Conservation (phyloP, 352 stramenopile species). For the Pythium aphanidermatum region DNA sequence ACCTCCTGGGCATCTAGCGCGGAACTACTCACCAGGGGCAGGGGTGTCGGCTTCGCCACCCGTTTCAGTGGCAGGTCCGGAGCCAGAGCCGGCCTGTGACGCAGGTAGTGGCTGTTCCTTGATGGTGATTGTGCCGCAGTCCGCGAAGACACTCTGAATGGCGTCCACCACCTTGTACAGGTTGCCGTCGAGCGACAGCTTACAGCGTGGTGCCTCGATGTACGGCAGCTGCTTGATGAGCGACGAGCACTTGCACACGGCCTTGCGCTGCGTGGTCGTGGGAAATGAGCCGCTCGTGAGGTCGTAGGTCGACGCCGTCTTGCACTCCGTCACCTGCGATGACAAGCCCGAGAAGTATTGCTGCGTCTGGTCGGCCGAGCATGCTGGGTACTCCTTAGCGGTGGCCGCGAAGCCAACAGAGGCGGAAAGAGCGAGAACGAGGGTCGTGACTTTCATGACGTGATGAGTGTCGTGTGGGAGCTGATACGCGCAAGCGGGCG, state of each 20-base stretch:
- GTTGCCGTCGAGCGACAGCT: conserved; percentile 23
- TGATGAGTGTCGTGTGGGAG: background rate
- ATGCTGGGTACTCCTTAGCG: conserved; percentile 9
- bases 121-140: conserved; percentile 10
- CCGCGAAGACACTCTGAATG: conserved; percentile 22
- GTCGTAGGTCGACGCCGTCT: conserved; percentile 17
- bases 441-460: background rate
- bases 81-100: conserved; percentile 5
- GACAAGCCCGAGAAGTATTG: conserved; percentile 13
- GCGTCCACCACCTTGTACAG: conserved; percentile 23
- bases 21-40: too few relatives aligned
- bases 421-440: conserved; percentile 1
- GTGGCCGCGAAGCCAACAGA: background rate
- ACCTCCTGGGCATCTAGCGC: too few relatives aligned
- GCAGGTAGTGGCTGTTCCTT: conserved; percentile 10
- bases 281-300: conserved; percentile 19
- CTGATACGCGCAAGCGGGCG: background rate
- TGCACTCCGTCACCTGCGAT: conserved; percentile 22
- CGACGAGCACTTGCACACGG: conserved; percentile 25
- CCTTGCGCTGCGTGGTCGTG: conserved; percentile 18
- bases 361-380: conserved; percentile 7
- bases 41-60: conserved; percentile 1
- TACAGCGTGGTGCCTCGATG: conserved; percentile 23
- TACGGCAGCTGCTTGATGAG: conserved; percentile 23
- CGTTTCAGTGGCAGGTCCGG: background rate